These are phyloP conservation scores for Dryas drummondii DNA, from an alignment of 306 rosid genomes.

Conservation along the genomic window DNA sequence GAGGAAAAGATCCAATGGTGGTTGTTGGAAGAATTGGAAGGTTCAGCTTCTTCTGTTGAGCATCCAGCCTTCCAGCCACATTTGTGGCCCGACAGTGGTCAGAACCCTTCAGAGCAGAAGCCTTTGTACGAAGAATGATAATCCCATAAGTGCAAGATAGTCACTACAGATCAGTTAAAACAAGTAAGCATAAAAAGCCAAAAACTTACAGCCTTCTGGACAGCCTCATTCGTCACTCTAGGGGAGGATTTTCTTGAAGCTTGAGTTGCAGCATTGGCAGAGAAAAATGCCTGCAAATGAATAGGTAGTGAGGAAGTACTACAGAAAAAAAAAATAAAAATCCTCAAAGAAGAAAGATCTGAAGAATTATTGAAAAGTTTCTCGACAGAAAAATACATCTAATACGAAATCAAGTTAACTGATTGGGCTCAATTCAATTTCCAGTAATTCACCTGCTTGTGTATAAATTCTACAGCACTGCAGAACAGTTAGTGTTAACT, in stretches of 20 bases:
- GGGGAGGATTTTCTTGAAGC: conserved; percentile 83
- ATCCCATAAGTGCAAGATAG: conserved; percentile 15
- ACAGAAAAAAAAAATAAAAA: not conserved
- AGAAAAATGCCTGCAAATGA: conserved; percentile 60
- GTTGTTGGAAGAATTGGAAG: conserved; percentile 88
- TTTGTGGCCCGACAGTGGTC: conserved; percentile 65
- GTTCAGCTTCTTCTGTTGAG: conserved; percentile 76
- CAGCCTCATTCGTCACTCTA: conserved; percentile 74
- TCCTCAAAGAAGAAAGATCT: not conserved
- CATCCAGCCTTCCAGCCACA: conserved; percentile 67
- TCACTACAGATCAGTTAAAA: not conserved
- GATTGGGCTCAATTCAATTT: not conserved
- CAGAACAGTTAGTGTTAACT: not conserved
- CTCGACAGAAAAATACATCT: not conserved
- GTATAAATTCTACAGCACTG: not conserved
- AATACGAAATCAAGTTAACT: not conserved
- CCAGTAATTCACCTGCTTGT: not conserved
- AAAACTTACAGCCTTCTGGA: conserved; percentile 72
- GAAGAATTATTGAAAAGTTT: not conserved
- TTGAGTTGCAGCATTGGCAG: conserved; percentile 65
- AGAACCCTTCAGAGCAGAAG: conserved; percentile 73
- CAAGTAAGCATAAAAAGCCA: not conserved
- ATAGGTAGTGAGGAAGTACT: conserved; percentile 19
- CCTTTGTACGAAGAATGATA: conserved; percentile 41
- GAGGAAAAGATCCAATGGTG: conserved; percentile 88